Percentiles rank a stretch among this genome's conserved stretches.
Conservation (phyloP, 73 alveolate species). For the Diophrys appendiculata region DNA sequence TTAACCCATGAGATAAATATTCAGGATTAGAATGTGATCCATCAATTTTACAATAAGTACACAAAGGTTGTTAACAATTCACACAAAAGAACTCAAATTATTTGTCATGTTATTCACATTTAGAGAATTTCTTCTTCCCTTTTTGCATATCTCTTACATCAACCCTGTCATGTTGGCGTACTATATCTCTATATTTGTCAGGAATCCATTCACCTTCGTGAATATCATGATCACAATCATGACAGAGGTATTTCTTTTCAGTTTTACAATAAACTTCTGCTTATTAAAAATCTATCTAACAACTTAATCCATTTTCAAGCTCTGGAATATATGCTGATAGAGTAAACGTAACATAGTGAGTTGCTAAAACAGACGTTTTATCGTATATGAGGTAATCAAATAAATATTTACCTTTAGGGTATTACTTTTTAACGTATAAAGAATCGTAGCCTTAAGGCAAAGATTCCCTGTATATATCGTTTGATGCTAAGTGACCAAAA, state of each 20-base stretch:
- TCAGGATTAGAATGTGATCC: constrained; percentile 67
- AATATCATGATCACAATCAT: constrained; percentile 62
- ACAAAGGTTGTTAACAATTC: constrained; percentile 42
- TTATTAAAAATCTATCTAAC: not conserved
- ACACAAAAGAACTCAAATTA: constrained; percentile 59
- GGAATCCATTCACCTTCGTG: constrained; percentile 38
- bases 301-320: not conserved
- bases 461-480: no score
- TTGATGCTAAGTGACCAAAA: no score
- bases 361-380: not conserved
- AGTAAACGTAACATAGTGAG: not conserved
- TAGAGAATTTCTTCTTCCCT: constrained; percentile 51
- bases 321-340: not conserved
- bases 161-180: constrained; percentile 18
- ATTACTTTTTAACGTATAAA: no score
- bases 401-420: no score
- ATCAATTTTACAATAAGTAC: constrained; percentile 62
- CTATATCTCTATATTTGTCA: constrained; percentile 28
- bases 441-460: no score
- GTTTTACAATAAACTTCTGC: constrained; percentile 58
- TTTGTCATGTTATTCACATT: constrained; percentile 47
- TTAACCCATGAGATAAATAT: constrained; percentile 48
- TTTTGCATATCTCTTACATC: not conserved
- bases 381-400: not conserved
- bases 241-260: constrained; percentile 53